phyloP scores from a whole-genome alignment of 257 asterid species.

The Striga asiatica region DNA sequence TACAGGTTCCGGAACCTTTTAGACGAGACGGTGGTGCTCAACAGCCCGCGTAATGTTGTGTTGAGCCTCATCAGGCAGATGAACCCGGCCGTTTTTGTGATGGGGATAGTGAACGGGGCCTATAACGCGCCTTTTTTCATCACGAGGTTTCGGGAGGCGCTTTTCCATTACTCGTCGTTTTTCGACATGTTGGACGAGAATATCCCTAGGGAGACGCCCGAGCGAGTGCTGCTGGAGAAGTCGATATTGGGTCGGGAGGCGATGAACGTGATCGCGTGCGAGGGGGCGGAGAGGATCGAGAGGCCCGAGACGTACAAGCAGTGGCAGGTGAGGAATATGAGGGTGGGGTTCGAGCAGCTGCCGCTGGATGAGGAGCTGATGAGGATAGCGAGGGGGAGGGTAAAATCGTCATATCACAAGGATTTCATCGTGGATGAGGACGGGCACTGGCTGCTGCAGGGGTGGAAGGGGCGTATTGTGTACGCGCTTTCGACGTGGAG shows the following conservation, averaged over 20 bases:
- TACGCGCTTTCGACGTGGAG: constrained; percentile 39
- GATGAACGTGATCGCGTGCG: constrained; percentile 46
- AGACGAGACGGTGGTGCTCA: constrained; percentile 36
- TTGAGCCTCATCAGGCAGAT: constrained; percentile 27
- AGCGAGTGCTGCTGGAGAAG: constrained; percentile 39
- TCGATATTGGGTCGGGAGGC: constrained; percentile 36
- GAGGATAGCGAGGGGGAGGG: constrained; percentile 23
- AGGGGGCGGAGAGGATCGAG: constrained; percentile 37
- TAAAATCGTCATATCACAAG: constrained; percentile 25
- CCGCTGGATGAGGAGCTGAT: constrained; percentile 32
- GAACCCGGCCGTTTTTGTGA: constrained; percentile 29
- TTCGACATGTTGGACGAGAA: constrained; percentile 50
- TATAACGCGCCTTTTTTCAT: constrained; percentile 42
- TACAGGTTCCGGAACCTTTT: constrained; percentile 27
- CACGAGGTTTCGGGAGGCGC: constrained; percentile 46
- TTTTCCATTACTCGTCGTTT: constrained; percentile 36
- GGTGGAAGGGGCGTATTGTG: constrained; percentile 50
- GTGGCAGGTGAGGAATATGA: constrained; percentile 42
- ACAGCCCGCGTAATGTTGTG: constrained; percentile 38
- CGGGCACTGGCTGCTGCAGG: constrained; percentile 48
- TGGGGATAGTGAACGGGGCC: constrained; percentile 34
- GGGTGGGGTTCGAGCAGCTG: constrained; percentile 43
- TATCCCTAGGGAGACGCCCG: constrained; percentile 32
- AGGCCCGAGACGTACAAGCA: constrained; percentile 60
- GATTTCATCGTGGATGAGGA: constrained; percentile 42